Evolutionary conservation across 192 early-diverging fungal species (phyloP).

Genomic region (Coemansia erecta): DNA sequence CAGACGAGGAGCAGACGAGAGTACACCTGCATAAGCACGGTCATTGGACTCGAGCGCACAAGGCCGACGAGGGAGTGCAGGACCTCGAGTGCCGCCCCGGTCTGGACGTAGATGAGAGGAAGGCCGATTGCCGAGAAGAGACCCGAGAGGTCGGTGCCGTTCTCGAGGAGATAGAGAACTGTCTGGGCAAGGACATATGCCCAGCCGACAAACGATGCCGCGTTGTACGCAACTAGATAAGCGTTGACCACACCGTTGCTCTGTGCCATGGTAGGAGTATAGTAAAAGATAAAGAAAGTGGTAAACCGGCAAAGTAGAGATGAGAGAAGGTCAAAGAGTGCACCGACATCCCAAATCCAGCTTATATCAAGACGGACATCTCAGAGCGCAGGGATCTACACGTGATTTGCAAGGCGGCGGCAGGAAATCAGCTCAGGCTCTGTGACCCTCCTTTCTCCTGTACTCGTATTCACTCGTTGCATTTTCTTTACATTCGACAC

Average conservation of each 20-base stretch:
- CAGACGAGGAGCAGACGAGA: constrained; percentile 85
- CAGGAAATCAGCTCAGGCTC: too few relatives aligned
- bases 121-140: constrained; percentile 67
- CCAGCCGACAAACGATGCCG: constrained; percentile 81
- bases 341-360: too few relatives aligned
- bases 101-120: constrained; percentile 72
- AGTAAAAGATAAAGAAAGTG: background rate
- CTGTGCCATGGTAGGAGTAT: constrained; percentile 18
- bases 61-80: constrained; percentile 59
- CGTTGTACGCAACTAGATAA: constrained; percentile 88
- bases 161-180: constrained; percentile 52
- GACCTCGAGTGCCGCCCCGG: constrained; percentile 81
- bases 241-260: constrained; percentile 24
- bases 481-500: background rate
- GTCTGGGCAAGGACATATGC: constrained; percentile 63
- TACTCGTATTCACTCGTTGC: too few relatives aligned
- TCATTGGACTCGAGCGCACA: constrained; percentile 77
- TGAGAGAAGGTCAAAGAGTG: too few relatives aligned
- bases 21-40: constrained; percentile 83
- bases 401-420: too few relatives aligned
- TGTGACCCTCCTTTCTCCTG: too few relatives aligned
- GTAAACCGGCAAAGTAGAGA: too few relatives aligned
- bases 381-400: too few relatives aligned
- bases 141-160: constrained; percentile 56
- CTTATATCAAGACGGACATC: too few relatives aligned